Conservation (phyloP, 2,329 filamentous ascomycete genomes). For the Xylariaceae sp. region DNA sequence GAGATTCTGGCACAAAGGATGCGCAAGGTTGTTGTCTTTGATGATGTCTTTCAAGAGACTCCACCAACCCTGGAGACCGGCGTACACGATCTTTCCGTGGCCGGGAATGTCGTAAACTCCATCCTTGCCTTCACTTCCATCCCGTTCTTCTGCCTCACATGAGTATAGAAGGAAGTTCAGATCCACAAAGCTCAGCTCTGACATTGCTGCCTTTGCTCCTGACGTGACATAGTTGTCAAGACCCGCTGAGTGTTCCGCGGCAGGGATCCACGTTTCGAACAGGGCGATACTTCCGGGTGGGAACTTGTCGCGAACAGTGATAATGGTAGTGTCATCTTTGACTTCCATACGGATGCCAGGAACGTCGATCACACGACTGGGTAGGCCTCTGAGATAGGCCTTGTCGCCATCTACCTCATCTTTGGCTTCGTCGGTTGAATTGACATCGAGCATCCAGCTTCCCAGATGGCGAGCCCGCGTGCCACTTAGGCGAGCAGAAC, state of each 20-base stretch:
- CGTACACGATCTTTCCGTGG: slow-evolving; percentile 81
- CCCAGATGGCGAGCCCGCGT: slow-evolving; percentile 83
- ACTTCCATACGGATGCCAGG: slow-evolving; percentile 67
- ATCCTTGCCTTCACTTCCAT: slow-evolving; percentile 71
- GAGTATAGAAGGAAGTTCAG: slow-evolving; percentile 90
- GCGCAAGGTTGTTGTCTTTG: slow-evolving; percentile 81
- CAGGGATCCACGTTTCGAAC: slow-evolving; percentile 93
- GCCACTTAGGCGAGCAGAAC: slow-evolving; percentile 71
- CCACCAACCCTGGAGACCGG: slow-evolving; percentile 98
- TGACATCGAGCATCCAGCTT: slow-evolving; percentile 88
- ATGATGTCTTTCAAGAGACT: slow-evolving; percentile 82
- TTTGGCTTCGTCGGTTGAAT: slow-evolving; percentile 65
- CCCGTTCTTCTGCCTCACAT: slow-evolving; percentile 81
- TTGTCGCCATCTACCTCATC: slow-evolving; percentile 62
- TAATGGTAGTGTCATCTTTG: slow-evolving; percentile 68
- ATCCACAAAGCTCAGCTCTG: slow-evolving; percentile 68
- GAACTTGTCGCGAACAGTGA: slow-evolving; percentile 76
- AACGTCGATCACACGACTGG: slow-evolving; percentile 71
- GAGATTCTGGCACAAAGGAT: slow-evolving; percentile 89
- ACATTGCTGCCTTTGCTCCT: slow-evolving; percentile 73
- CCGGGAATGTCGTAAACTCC: slow-evolving; percentile 87
- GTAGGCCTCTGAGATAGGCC: slow-evolving; percentile 71
- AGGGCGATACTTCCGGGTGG: slow-evolving; percentile 91
- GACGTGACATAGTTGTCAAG: slow-evolving; percentile 83
- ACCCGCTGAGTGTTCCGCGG: slow-evolving; percentile 74